These are phyloP conservation scores for Trichoderma polysporum DNA, from an alignment of 2,329 filamentous ascomycete genomes.

Conservation along the genomic window DNA sequence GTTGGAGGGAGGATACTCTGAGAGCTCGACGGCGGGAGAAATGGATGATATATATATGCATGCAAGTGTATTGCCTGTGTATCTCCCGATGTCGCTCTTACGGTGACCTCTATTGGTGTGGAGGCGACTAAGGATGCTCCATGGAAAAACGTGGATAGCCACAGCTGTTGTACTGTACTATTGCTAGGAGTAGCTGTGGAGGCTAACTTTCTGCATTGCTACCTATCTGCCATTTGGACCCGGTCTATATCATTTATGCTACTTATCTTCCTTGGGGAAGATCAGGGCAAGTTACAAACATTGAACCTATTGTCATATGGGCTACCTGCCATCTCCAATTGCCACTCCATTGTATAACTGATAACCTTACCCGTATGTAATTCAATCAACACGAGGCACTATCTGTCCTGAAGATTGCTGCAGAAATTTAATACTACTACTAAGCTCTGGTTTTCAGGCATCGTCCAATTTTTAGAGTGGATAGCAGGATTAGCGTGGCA, in stretches of 20 bases:
- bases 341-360: neutral
- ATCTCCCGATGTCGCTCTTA: constrained; percentile 10
- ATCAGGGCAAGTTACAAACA: neutral
- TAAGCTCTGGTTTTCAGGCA: neutral
- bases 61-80: neutral
- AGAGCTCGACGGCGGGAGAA: neutral
- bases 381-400: neutral
- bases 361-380: neutral
- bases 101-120: neutral
- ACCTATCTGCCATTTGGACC: constrained; percentile 2
- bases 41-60: neutral
- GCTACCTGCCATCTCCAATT: neutral
- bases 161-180: neutral
- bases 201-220: neutral
- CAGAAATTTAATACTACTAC: neutral
- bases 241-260: neutral
- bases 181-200: neutral
- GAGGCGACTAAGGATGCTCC: neutral
- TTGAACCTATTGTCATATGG: neutral
- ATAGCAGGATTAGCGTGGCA: neutral
- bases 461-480: neutral
- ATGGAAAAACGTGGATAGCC: neutral
- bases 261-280: neutral
- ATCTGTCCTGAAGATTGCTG: neutral
- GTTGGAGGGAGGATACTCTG: neutral